A percentile compares a stretch with the other conserved stretches of the same genome.
phyloP scores from a whole-genome alignment of 371 early-diverging fungal species.

The Dinochytrium kinnereticum region DNA sequence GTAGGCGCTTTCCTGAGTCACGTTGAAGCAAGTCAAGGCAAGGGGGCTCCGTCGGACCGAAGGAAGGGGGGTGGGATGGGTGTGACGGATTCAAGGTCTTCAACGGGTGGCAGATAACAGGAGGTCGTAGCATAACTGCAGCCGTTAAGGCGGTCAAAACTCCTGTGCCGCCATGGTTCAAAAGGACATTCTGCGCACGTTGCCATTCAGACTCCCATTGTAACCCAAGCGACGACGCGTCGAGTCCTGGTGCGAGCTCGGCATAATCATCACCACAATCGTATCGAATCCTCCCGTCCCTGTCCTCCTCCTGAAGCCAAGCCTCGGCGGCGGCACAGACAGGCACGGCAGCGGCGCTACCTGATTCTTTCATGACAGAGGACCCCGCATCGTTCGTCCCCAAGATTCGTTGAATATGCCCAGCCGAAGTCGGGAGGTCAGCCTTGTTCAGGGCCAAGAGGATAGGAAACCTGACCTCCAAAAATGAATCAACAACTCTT shows the following conservation, averaged over 20 bases:
- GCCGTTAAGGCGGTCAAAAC: conserved; percentile 32
- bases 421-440: conserved; percentile 59
- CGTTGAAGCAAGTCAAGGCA: no score
- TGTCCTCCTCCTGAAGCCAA: conserved; percentile 27
- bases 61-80: background rate
- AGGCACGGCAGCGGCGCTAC: conserved; percentile 23
- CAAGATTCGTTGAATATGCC: conserved; percentile 16
- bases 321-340: conserved; percentile 34
- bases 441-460: conserved; percentile 80
- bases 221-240: background rate
- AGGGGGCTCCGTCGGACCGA: background rate
- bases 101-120: conserved; percentile 30
- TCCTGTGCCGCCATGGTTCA: conserved; percentile 20
- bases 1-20: background rate
- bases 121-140: conserved; percentile 34
- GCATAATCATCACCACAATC: background rate
- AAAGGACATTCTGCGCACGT: conserved; percentile 16
- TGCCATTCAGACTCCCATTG: conserved; percentile 10
- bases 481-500: conserved; percentile 64
- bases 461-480: conserved; percentile 78
- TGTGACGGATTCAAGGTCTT: conserved; percentile 20
- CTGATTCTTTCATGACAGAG: background rate
- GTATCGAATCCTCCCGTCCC: conserved; percentile 21
- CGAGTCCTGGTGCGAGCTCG: background rate
- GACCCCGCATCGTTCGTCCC: conserved; percentile 6